phyloP scores from a whole-genome alignment of 352 stramenopile species.

The Blastocystis sp. region DNA sequence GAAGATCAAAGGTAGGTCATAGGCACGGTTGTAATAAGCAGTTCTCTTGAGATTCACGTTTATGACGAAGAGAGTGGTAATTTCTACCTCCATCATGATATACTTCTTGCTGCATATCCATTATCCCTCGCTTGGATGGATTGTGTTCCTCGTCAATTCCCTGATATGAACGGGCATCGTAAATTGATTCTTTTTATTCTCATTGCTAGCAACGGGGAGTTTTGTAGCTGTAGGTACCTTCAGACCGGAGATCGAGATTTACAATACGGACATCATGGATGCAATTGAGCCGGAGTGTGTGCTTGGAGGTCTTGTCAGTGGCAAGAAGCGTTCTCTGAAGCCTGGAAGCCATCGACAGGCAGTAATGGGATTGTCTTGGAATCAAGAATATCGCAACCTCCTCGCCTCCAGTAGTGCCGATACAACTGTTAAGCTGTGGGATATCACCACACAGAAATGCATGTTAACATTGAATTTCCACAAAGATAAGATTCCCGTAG shows the following conservation, averaged over 20 bases:
- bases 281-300: slow-evolving; percentile 87
- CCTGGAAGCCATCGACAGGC: slow-evolving; percentile 89
- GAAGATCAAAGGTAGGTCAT: slow-evolving; percentile 69
- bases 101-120: slow-evolving; percentile 93
- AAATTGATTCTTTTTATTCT: background rate
- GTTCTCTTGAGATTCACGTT: slow-evolving; percentile 92
- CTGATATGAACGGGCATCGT: slow-evolving; percentile 51
- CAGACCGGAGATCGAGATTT: slow-evolving; percentile 97
- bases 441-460: slow-evolving; percentile 81
- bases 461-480: slow-evolving; percentile 93
- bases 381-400: slow-evolving; percentile 82
- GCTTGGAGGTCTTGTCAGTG: slow-evolving; percentile 83
- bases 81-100: slow-evolving; percentile 99
- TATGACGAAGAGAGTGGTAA: slow-evolving; percentile 91
- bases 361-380: slow-evolving; percentile 95
- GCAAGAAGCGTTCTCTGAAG: slow-evolving; percentile 71
- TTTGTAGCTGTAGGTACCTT: slow-evolving; percentile 98
- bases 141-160: slow-evolving; percentile 68
- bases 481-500: slow-evolving; percentile 91
- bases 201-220: slow-evolving; percentile 71
- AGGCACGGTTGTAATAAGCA: slow-evolving; percentile 64
- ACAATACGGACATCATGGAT: slow-evolving; percentile 97
- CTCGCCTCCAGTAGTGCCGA: slow-evolving; percentile 93
- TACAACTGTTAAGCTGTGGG: slow-evolving; percentile 90
- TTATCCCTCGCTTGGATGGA: slow-evolving; percentile 92